These are phyloP conservation scores for Aspergillus ochraceus DNA, from an alignment of 2,329 filamentous ascomycete genomes.

Conservation along the genomic window DNA sequence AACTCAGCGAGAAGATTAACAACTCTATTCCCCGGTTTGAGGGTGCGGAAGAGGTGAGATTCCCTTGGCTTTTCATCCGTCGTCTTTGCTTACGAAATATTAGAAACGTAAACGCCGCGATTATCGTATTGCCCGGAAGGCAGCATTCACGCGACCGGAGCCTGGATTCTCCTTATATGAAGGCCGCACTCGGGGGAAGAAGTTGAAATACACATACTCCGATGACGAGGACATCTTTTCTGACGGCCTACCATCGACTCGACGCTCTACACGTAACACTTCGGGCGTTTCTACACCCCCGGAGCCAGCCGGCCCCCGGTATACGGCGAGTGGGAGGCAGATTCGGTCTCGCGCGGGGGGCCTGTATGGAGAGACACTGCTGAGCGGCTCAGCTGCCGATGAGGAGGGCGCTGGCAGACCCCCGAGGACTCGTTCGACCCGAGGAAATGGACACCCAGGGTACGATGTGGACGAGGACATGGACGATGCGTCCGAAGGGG, in stretches of 20 bases:
- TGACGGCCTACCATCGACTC: constrained; percentile 64
- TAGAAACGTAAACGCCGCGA: constrained; percentile 92
- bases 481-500: constrained; percentile 66
- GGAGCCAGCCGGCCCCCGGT: constrained; percentile 63
- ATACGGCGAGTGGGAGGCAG: constrained; percentile 85
- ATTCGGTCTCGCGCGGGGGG: constrained; percentile 59
- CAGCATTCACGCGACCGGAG: constrained; percentile 83
- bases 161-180: constrained; percentile 92
- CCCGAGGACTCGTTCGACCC: constrained; percentile 38
- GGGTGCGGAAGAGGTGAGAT: constrained; percentile 78
- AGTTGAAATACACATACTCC: constrained; percentile 93
- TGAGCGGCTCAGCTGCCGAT: constrained; percentile 54
- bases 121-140: constrained; percentile 81
- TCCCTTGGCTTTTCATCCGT: not conserved
- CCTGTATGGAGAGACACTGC: constrained; percentile 55
- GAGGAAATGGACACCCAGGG: constrained; percentile 44
- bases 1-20: constrained; percentile 73
- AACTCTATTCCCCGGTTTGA: constrained; percentile 87
- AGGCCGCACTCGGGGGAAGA: constrained; percentile 91
- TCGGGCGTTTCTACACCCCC: constrained; percentile 72
- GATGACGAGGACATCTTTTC: constrained; percentile 76
- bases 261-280: constrained; percentile 61
- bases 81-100: constrained; percentile 13
- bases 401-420: constrained; percentile 43
- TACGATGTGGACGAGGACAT: constrained; percentile 63